These are phyloP conservation scores for Eutrema yunnanense DNA, from an alignment of 345 rosid genomes.

Conservation along the genomic window DNA sequence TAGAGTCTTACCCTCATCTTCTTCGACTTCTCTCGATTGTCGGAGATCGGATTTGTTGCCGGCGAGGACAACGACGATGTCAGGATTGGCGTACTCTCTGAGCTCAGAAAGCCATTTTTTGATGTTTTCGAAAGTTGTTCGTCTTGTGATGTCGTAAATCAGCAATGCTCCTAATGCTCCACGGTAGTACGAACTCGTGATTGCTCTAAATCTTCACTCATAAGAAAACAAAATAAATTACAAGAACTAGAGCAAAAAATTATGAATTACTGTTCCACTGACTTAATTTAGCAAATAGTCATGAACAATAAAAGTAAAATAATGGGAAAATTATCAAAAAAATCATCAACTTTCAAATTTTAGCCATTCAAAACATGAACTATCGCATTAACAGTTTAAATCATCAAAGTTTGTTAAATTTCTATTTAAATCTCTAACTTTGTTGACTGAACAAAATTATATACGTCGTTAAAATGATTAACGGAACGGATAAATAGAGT, in stretches of 20 bases:
- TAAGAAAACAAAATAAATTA: not conserved
- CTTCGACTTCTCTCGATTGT: conserved; percentile 48
- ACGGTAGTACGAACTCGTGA: conserved; percentile 83
- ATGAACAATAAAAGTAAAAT: too few species aligned
- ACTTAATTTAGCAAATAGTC: not conserved
- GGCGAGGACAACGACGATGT: conserved; percentile 65
- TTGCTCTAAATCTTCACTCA: conserved; percentile 69
- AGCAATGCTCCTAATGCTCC: conserved; percentile 85
- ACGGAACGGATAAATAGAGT: too few species aligned
- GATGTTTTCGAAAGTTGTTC: conserved; percentile 51
- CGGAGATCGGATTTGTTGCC: conserved; percentile 71
- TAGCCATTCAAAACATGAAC: too few species aligned
- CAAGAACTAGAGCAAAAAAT: not conserved
- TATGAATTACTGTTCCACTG: not conserved
- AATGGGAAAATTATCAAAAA: too few species aligned
- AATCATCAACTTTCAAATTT: too few species aligned
- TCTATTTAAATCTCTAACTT: too few species aligned
- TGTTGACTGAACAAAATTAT: too few species aligned
- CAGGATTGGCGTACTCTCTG: conserved; percentile 48
- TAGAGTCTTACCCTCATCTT: conserved; percentile 55
- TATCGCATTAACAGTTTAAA: too few species aligned
- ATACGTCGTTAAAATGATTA: too few species aligned
- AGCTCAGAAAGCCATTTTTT: conserved; percentile 81
- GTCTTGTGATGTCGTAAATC: conserved; percentile 69
- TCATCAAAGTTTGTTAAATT: too few species aligned